phyloP scores from a whole-genome alignment of 306 rosid genomes.

The Fagus crenata region DNA sequence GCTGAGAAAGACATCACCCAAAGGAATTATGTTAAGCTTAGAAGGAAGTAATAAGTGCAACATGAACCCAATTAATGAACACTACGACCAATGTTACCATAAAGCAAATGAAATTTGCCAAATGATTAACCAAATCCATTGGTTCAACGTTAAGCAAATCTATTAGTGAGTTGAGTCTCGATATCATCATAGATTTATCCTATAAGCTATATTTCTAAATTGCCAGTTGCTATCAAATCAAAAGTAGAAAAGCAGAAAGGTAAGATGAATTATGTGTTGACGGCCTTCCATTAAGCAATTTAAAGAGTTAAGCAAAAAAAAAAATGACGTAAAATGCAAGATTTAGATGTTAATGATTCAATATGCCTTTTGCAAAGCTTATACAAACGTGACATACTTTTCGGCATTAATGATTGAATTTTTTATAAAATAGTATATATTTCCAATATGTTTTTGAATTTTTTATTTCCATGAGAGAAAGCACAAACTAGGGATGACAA shows the following conservation, averaged over 20 bases:
- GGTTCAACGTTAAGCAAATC: no score
- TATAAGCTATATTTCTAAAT: neutral
- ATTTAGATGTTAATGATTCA: neutral
- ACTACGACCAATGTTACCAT: no score
- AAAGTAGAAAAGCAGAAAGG: neutral
- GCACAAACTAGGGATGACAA: no score
- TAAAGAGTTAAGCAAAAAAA: no score
- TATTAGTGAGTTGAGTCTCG: neutral
- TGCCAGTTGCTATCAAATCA: neutral
- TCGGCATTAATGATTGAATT: neutral
- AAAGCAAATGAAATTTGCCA: no score
- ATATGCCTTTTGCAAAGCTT: slow-evolving; percentile 21
- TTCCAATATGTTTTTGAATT: neutral
- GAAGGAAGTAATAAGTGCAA: neutral
- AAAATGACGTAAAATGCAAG: slow-evolving; percentile 17
- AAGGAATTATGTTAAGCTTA: neutral
- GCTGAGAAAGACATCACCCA: neutral
- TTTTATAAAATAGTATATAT: no score
- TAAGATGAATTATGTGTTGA: neutral
- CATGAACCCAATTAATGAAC: no score
- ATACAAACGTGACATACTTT: neutral
- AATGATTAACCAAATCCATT: no score
- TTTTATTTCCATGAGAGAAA: neutral
- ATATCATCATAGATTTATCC: neutral
- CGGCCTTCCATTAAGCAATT: neutral